Conservation (phyloP, 306 rosid genomes). For the Cicer arietinum region DNA sequence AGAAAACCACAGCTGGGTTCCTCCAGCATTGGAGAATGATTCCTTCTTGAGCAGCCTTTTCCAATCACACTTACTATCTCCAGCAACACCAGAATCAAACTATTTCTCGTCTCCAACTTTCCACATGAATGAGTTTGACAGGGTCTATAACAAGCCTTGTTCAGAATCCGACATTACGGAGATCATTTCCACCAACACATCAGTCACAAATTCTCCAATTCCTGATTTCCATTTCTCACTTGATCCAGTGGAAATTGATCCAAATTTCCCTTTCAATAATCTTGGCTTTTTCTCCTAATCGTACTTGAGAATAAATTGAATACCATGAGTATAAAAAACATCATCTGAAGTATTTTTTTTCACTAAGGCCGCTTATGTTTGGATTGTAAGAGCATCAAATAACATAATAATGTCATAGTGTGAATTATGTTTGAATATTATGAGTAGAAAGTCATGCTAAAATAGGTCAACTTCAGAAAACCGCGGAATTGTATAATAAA, state of each 20-base stretch:
- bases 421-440: neutral
- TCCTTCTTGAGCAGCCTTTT: constrained; percentile 55
- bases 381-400: neutral
- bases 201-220: constrained; percentile 71
- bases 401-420: constrained; percentile 1
- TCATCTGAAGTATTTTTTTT: neutral
- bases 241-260: constrained; percentile 60
- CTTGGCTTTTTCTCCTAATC: constrained; percentile 61
- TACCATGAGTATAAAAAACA: neutral
- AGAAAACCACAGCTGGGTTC: constrained; percentile 52
- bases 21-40: constrained; percentile 50
- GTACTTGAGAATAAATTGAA: constrained; percentile 21
- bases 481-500: constrained; percentile 30
- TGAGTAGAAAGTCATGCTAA: neutral
- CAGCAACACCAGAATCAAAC: constrained; percentile 54
- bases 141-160: constrained; percentile 42
- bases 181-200: constrained; percentile 75
- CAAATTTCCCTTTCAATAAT: constrained; percentile 66
- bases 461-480: constrained; percentile 23
- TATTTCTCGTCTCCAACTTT: constrained; percentile 51
- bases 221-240: constrained; percentile 69
- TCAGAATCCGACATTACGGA: constrained; percentile 63
- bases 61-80: constrained; percentile 57
- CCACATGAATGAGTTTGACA: constrained; percentile 51
- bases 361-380: neutral